Evolutionary conservation across 2,329 filamentous ascomycete genomes (phyloP), one percentile per base, ranked within the genome.

Genomic region (Monosporascus sp.): DNA sequence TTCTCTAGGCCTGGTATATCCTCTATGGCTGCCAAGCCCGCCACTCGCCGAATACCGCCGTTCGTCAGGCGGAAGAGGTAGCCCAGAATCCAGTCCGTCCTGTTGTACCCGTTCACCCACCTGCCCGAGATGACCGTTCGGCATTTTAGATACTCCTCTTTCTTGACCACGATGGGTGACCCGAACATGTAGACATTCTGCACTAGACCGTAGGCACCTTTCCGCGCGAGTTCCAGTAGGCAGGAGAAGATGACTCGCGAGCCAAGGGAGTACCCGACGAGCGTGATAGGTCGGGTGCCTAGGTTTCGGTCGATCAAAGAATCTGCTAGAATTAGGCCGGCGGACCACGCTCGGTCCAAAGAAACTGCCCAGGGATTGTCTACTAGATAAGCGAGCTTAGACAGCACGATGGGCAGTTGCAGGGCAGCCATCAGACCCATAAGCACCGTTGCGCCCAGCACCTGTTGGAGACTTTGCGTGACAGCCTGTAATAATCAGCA

Each of bases 351-450:
- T 62, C 94, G 85, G 64, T 94, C 90, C 49, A 96, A 81, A 1
- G 94, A 97, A n/a, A 97, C 92, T 25, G 88, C 90, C 94, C 94
- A 99, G 0, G 94, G 94, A 66, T 99, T 99, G 71, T 99, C 94
- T 60, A 99, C 97, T 20, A 99, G 80, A 66, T 99, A 99, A 1
- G 93, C 85, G 9, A 99, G 81, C 68, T 99, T 99, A 0, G 93
- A 92, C 45, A 99, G 76, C 27, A 97, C 87, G 43, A 99, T 83
- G 2, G 94, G 94, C n/a, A 97, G 75, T 68, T 95, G 90, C 50
- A 99, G 77, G 36, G 92, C 91, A 41, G 92, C 88, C 93, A 99
- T 97, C 35, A 99, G 77, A 60, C 87, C 84, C 50, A 92, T 84
- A 17, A 99, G 77, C 50, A 99, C 87, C 0, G 94, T 97, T 65